Evolutionary conservation across 2,329 filamentous ascomycete species (phyloP).

Genomic region (Whalleya microplaca): DNA sequence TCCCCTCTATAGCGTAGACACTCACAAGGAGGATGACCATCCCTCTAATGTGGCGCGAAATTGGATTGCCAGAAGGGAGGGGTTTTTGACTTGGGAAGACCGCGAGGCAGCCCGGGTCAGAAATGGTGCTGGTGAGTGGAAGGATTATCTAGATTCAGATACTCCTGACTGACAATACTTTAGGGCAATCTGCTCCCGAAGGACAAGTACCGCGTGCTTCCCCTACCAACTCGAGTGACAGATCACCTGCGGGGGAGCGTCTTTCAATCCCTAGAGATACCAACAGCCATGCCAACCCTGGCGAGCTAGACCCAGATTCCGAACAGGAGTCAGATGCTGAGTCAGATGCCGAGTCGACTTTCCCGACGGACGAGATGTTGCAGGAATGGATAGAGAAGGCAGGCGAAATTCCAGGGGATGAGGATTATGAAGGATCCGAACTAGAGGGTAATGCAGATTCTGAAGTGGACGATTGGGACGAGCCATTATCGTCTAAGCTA

Average conservation of each 20-base stretch:
- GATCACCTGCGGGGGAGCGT: background rate
- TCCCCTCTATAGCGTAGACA: slow-evolving; percentile 23
- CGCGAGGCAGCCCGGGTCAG: slow-evolving; percentile 21
- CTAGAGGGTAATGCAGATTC: slow-evolving; percentile 21
- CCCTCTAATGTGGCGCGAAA: slow-evolving; percentile 30
- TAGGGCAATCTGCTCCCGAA: background rate
- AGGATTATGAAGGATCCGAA: slow-evolving; percentile 27
- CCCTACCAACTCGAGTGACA: background rate
- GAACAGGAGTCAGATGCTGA: slow-evolving; percentile 1
- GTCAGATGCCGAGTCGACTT: slow-evolving; percentile 5
- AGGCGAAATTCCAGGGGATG: slow-evolving; percentile 32
- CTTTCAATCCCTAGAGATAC: background rate
- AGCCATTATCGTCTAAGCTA: background rate
- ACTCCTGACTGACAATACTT: background rate
- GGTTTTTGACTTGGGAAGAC: slow-evolving; percentile 30
- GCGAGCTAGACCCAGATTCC: slow-evolving; percentile 4
- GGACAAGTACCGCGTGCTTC: background rate
- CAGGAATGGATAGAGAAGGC: slow-evolving; percentile 21
- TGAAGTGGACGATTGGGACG: slow-evolving; percentile 18
- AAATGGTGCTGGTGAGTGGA: slow-evolving; percentile 14
- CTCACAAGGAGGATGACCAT: slow-evolving; percentile 17
- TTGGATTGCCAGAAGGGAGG: slow-evolving; percentile 34
- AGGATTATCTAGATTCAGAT: slow-evolving; percentile 2
- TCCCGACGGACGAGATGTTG: slow-evolving; percentile 21
- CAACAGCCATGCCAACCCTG: background rate